These are phyloP conservation scores for Amanita rimosa DNA, from an alignment of 768 basidiomycete species.

Conservation along the genomic window DNA sequence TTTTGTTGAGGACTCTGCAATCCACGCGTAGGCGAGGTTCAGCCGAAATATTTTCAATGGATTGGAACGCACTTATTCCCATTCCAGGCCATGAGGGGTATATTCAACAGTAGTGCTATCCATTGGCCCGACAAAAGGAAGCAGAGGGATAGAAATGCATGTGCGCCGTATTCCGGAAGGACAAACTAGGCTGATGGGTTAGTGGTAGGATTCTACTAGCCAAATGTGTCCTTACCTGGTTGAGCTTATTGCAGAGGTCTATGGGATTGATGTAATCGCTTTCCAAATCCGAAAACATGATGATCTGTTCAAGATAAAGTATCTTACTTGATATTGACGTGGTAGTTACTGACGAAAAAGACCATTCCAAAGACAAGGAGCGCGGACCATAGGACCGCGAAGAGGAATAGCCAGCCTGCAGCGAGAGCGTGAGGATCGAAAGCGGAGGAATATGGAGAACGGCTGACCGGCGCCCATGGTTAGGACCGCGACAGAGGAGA, in stretches of 20 bases:
- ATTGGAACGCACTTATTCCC: conserved; percentile 76
- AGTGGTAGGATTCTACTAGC: background rate
- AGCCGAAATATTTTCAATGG: background rate
- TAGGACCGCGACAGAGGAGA: background rate
- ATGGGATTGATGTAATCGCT: conserved; percentile 99
- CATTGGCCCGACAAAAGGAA: conserved; percentile 93
- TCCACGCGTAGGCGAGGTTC: background rate
- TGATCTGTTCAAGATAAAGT: conserved; percentile 50
- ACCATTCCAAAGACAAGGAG: conserved; percentile 95
- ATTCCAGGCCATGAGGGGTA: conserved; percentile 81
- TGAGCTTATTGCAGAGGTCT: conserved; percentile 98
- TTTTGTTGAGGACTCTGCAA: conserved; percentile 42
- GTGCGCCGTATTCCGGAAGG: conserved; percentile 89
- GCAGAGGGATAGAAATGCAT: conserved; percentile 75
- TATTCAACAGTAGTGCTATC: conserved; percentile 81
- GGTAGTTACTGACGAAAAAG: conserved; percentile 73
- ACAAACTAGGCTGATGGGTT: conserved; percentile 25
- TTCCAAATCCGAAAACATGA: conserved; percentile 99
- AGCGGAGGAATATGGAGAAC: background rate
- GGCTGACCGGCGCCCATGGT: conserved; percentile 7
- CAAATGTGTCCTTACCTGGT: conserved; percentile 50
- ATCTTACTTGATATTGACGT: background rate
- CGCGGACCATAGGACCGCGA: conserved; percentile 88
- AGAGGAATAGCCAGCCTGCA: conserved; percentile 91
- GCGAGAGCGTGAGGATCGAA: background rate